Evolutionary conservation across 1,284 basidiomycete genomes (phyloP).

Genomic region (Laetiporus sulphureus): DNA sequence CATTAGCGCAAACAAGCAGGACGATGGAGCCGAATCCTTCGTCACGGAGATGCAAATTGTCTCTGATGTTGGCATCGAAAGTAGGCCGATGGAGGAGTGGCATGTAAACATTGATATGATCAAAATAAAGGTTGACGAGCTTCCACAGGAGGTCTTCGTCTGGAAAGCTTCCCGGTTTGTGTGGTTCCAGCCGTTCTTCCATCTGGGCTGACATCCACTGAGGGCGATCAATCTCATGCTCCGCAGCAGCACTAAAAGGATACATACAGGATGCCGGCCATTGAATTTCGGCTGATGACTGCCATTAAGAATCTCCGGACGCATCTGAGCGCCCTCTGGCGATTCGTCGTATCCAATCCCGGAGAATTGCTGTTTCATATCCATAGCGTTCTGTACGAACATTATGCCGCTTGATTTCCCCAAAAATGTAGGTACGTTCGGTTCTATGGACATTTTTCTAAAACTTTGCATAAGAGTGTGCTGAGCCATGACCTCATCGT

Average conservation of each 20-base stretch:
- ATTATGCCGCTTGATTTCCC: slow-evolving; percentile 46
- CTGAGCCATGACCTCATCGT: slow-evolving; percentile 26
- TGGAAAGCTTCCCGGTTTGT: slow-evolving; percentile 6
- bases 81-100: slow-evolving; percentile 46
- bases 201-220: slow-evolving; percentile 25
- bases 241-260: background rate
- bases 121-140: slow-evolving; percentile 46
- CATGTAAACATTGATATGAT: slow-evolving; percentile 31
- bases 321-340: background rate
- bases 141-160: slow-evolving; percentile 16
- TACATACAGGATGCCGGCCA: slow-evolving; percentile 22
- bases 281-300: slow-evolving; percentile 21
- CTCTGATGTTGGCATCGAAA: slow-evolving; percentile 34
- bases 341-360: slow-evolving; percentile 15
- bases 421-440: slow-evolving; percentile 36
- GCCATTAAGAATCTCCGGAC: too few species aligned
- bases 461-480: slow-evolving; percentile 20
- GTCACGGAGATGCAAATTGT: slow-evolving; percentile 34
- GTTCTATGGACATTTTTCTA: slow-evolving; percentile 22
- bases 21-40: slow-evolving; percentile 40
- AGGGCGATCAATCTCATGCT: background rate
- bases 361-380: slow-evolving; percentile 39
- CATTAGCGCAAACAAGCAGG: slow-evolving; percentile 47
- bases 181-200: slow-evolving; percentile 8
- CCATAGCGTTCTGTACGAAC: slow-evolving; percentile 40